Evolutionary conservation across 2,329 filamentous ascomycete species (phyloP).

Genomic region (Colletotrichum sp.): DNA sequence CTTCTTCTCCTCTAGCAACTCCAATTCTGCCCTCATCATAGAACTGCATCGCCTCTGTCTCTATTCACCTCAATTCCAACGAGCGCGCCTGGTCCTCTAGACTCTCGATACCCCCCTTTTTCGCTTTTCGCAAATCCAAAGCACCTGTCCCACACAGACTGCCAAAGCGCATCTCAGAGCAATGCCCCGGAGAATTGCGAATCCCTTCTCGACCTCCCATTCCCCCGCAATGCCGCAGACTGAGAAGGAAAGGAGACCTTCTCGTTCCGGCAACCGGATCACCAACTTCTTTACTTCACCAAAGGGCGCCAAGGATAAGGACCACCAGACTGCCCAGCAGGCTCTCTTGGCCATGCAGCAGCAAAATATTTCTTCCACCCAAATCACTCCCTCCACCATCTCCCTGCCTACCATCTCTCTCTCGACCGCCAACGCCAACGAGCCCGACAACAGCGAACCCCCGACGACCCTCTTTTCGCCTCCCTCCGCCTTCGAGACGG

Average conservation of each 20-base stretch:
- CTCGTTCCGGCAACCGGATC: slow-evolving; percentile 69
- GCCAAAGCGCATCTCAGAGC: slow-evolving; percentile 31
- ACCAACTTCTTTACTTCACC: slow-evolving; percentile 84
- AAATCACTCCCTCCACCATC: slow-evolving; percentile 74
- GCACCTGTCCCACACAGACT: slow-evolving; percentile 5
- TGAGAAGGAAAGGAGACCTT: slow-evolving; percentile 64
- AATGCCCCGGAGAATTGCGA: slow-evolving; percentile 65
- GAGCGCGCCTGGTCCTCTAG: neutral
- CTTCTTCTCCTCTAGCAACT: neutral
- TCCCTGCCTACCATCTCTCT: slow-evolving; percentile 91
- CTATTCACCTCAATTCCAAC: neutral
- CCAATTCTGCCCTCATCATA: neutral
- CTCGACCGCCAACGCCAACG: slow-evolving; percentile 81
- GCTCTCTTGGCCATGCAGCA: slow-evolving; percentile 73
- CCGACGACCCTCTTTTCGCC: slow-evolving; percentile 85
- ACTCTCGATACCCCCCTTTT: neutral
- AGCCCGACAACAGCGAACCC: slow-evolving; percentile 73
- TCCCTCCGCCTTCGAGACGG: slow-evolving; percentile 81
- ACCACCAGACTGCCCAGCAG: slow-evolving; percentile 69
- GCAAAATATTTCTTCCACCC: slow-evolving; percentile 59
- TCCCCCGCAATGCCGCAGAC: slow-evolving; percentile 50
- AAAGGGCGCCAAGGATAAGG: slow-evolving; percentile 58
- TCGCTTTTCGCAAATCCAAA: neutral
- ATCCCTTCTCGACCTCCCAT: slow-evolving; percentile 58
- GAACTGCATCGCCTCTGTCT: neutral